Percentiles rank a stretch among this genome's conserved stretches.
phyloP scores from a whole-genome alignment of 108 stramenopile genomes.

The Skeletonema costatum region DNA sequence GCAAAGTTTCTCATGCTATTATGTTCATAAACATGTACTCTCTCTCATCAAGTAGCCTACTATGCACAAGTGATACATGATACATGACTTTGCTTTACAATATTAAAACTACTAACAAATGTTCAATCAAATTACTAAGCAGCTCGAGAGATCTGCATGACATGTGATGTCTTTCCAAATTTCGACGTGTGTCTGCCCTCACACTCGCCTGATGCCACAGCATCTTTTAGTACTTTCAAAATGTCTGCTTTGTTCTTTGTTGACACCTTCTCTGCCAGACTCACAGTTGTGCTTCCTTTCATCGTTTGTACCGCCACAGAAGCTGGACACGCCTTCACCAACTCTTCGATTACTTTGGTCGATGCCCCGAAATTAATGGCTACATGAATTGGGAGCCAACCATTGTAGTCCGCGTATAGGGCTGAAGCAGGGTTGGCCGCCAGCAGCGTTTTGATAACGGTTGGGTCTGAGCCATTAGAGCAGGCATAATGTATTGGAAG shows the following conservation, averaged over 20 bases:
- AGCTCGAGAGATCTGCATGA: not conserved
- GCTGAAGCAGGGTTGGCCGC: conserved; percentile 54
- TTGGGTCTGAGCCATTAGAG: conserved; percentile 77
- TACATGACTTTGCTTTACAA: conserved; percentile 7
- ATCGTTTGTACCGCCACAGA: conserved; percentile 23
- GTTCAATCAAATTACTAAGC: not conserved
- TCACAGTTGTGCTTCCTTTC: conserved; percentile 26
- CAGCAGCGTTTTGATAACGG: conserved; percentile 74
- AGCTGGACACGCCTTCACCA: conserved; percentile 10
- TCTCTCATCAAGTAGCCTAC: not conserved
- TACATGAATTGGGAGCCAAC: conserved; percentile 43
- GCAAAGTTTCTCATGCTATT: no score
- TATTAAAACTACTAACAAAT: not conserved
- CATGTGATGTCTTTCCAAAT: not conserved
- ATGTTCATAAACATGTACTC: no score
- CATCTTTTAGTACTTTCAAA: not conserved
- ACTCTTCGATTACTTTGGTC: conserved; percentile 18
- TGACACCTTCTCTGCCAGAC: conserved; percentile 29
- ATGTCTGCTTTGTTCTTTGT: conserved; percentile 39
- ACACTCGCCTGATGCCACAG: not conserved
- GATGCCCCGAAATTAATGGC: conserved; percentile 38
- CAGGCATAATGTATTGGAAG: conserved; percentile 87
- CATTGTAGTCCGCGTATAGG: conserved; percentile 29
- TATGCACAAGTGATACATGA: no score
- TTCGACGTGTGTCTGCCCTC: not conserved